Evolutionary conservation across 306 rosid species (phyloP).

Genomic region (Ormosia semicastrata): DNA sequence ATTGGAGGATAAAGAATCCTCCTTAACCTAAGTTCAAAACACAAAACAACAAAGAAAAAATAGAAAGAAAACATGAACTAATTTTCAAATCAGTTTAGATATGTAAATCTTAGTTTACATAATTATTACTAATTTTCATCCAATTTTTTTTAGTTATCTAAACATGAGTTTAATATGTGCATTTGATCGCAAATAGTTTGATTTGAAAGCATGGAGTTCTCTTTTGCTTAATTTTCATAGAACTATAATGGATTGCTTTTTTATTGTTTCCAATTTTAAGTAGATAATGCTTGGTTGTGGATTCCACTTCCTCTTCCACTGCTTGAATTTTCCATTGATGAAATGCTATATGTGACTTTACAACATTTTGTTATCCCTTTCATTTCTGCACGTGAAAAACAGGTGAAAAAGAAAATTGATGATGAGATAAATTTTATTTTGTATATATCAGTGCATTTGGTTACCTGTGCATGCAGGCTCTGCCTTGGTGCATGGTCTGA

Average conservation of each 20-base stretch:
- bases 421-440: neutral
- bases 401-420: neutral
- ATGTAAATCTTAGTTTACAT: too few relatives aligned
- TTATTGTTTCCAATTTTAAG: neutral
- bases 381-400: neutral
- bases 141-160: too few relatives aligned
- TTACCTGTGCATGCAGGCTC: constrained; percentile 45
- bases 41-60: too few relatives aligned
- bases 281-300: neutral
- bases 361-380: neutral
- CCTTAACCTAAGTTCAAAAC: too few relatives aligned
- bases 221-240: neutral
- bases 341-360: neutral
- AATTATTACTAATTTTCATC: too few relatives aligned
- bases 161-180: neutral
- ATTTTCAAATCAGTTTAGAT: too few relatives aligned
- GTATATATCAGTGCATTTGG: neutral
- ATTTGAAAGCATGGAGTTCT: neutral
- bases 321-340: neutral
- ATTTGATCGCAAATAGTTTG: neutral
- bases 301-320: neutral
- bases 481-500: constrained; percentile 74
- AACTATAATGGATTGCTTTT: neutral
- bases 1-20: too few relatives aligned
- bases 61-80: too few relatives aligned